Evolutionary conservation across 164 flowering plant species (phyloP).

Genomic region (Nelumbo lutea): DNA sequence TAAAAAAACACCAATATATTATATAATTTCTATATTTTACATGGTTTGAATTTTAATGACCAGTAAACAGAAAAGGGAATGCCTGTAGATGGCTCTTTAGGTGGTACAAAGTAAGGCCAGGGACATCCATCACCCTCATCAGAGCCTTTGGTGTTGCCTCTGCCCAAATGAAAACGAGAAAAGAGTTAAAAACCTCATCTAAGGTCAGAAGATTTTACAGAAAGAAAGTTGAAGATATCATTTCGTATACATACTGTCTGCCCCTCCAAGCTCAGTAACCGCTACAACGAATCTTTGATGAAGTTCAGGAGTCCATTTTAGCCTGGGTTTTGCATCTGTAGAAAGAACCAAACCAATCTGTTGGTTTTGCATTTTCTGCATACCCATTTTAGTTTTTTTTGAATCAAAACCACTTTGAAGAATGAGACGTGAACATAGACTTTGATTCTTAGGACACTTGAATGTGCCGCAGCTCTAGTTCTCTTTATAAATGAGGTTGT

Average conservation of each 20-base stretch:
- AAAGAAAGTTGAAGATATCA: background rate
- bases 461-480: constrained; percentile 26
- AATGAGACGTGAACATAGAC: constrained; percentile 9
- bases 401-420: background rate
- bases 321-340: constrained; percentile 80
- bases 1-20: constrained; percentile 9
- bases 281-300: constrained; percentile 71
- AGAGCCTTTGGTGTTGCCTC: constrained; percentile 93
- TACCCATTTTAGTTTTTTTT: constrained; percentile 23
- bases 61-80: constrained; percentile 11
- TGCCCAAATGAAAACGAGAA: constrained; percentile 24
- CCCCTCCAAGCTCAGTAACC: constrained; percentile 63
- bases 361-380: constrained; percentile 33
- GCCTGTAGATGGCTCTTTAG: constrained; percentile 96
- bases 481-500: constrained; percentile 34
- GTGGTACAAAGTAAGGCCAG: constrained; percentile 85
- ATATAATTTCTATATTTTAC: background rate
- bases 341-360: constrained; percentile 63
- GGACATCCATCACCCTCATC: constrained; percentile 81
- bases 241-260: constrained; percentile 45
- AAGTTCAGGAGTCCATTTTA: constrained; percentile 84
- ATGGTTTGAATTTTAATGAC: background rate
- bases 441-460: constrained; percentile 15
- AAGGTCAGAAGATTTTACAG: background rate
- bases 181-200: background rate